Base-by-base conservation (phyloP, 2,329 filamentous ascomycete species). In the Scytalidium sp. region DNA sequence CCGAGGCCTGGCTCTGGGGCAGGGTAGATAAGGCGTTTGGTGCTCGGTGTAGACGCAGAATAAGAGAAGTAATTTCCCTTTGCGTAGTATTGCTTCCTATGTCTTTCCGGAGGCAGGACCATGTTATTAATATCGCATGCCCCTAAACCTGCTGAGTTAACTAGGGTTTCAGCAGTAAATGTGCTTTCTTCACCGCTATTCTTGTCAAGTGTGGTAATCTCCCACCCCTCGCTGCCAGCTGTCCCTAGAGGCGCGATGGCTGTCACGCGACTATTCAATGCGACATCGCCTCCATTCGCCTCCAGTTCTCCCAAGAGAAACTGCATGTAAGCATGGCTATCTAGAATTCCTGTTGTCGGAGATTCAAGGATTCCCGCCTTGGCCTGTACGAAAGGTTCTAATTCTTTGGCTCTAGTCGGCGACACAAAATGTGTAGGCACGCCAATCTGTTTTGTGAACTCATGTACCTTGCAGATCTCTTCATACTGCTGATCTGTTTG, bases 31-130 rank as follows among this genome's bases (percentile, higher is more conserved):
- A 99, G 81, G 10, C 92, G 83, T 39, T 71, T 76, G 0, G 90
- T 91, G 2, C 61, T 64, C 0, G 90, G 92, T 1, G 64, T 63
- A 0, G 84, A 81, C 1, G 82, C 74, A 0, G 78, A 70, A 72
- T 97, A 97, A 23, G 86, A 88, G 72, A 95, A 97, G 73, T 99
- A 99, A 53, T 90, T 93, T 1, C 94, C 94, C 73, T 99, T 99
- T 51, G 93, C 93, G 70, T 87, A 97, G 74, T 81, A 88, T 4
- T 90, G 79, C 20, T 69, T 79, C 36, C 74, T 72, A 45, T 83
- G 83, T 4, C 78, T 70, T 1, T 72, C 67, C 0, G 71, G 59
- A 0, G 85, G 83, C 0, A 90, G 76, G 32, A 97, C 80, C 79
- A 92, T 85, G 71, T 97, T 99, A 62, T 87, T 86, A 41, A 97